Percentiles rank a stretch among this genome's conserved stretches.
Evolutionary conservation across 345 rosid genomes (phyloP).

Genomic region (Salix suchowensis): DNA sequence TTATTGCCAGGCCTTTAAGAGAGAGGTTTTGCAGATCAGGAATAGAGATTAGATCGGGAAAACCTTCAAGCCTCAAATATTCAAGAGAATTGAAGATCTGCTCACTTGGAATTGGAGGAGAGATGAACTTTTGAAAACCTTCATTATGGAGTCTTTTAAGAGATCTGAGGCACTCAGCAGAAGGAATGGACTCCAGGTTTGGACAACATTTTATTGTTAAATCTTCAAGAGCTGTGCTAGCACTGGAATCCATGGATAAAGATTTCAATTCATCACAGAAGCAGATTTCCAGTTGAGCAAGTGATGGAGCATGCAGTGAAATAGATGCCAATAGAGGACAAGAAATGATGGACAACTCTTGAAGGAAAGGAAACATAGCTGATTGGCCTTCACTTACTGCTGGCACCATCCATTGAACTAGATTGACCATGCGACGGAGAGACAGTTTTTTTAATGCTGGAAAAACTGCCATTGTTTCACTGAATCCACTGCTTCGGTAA

Average conservation of each 20-base stretch:
- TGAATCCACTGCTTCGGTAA: too few relatives aligned
- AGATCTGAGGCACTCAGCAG: too few relatives aligned
- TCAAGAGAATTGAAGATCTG: too few relatives aligned
- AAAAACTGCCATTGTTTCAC: not conserved
- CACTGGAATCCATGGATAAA: not conserved
- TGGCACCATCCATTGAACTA: conserved; percentile 6
- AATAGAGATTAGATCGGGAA: too few relatives aligned
- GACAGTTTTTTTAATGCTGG: conserved; percentile 8
- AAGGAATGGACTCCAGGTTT: too few relatives aligned
- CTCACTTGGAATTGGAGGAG: too few relatives aligned
- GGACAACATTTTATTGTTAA: not conserved
- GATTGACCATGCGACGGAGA: not conserved
- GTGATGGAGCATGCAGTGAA: not conserved
- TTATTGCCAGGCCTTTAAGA: too few relatives aligned
- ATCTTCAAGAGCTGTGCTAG: not conserved
- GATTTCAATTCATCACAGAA: not conserved
- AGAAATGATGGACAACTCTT: not conserved
- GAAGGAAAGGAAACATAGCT: conserved; percentile 11
- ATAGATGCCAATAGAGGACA: conserved; percentile 2
- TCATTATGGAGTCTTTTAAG: too few relatives aligned
- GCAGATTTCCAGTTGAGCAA: not conserved
- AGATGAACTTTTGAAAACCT: too few relatives aligned
- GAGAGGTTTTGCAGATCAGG: too few relatives aligned
- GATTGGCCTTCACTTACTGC: not conserved
- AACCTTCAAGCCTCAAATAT: too few relatives aligned